Evolutionary conservation across 2,329 filamentous ascomycete species (phyloP).

Genomic region (Cladosporium phlei): DNA sequence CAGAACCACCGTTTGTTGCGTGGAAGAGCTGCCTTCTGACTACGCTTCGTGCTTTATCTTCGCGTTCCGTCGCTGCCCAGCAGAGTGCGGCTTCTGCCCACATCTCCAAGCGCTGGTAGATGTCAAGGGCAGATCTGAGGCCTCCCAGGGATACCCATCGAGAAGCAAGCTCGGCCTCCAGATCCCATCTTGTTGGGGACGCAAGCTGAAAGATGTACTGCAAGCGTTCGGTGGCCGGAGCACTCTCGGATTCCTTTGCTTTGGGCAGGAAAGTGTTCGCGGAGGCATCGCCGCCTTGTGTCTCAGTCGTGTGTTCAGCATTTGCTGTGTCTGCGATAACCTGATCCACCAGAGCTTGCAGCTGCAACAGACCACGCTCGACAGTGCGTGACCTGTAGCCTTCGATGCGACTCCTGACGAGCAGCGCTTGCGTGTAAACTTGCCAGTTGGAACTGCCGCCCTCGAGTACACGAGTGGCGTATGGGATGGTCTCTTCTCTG

Average conservation of each 20-base stretch:
- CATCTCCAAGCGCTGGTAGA: conserved; percentile 87
- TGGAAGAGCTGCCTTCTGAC: conserved; percentile 76
- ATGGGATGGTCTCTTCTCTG: conserved; percentile 88
- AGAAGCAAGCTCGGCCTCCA: conserved; percentile 87
- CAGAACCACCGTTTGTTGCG: conserved; percentile 45
- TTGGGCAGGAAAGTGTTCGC: conserved; percentile 77
- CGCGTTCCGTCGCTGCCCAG: conserved; percentile 70
- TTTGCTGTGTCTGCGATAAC: conserved; percentile 77
- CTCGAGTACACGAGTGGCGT: conserved; percentile 78
- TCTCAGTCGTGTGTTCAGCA: conserved; percentile 14
- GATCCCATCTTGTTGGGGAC: conserved; percentile 84
- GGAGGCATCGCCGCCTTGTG: conserved; percentile 32
- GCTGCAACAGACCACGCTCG: conserved; percentile 82
- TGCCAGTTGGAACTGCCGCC: conserved; percentile 96
- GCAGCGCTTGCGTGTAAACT: conserved; percentile 86
- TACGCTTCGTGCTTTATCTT: conserved; percentile 75
- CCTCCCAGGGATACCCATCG: conserved; percentile 90
- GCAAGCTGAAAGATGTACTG: conserved; percentile 78
- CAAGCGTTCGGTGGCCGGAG: conserved; percentile 69
- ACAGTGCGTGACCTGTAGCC: conserved; percentile 80
- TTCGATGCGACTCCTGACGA: conserved; percentile 87
- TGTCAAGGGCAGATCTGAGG: conserved; percentile 83
- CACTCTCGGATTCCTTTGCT: conserved; percentile 70
- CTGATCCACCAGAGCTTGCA: conserved; percentile 93
- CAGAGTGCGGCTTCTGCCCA: conserved; percentile 95